Evolutionary conservation across 257 asterid species (phyloP).

Genomic region (Plantago elongata): DNA sequence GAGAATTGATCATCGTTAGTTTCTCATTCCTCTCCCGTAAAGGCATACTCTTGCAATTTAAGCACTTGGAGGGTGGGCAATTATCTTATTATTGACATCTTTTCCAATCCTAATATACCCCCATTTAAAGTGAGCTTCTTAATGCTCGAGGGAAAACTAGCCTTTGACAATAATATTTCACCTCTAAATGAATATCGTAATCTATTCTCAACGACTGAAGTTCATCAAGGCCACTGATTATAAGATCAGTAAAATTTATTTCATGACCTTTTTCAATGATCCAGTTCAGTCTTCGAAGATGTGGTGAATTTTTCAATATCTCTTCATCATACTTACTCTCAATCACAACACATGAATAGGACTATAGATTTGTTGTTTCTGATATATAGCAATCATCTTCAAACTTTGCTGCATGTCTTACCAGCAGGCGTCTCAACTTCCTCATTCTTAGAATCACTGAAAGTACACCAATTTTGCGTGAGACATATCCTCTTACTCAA

Average conservation of each 20-base stretch:
- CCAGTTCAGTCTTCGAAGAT: constrained; percentile 11
- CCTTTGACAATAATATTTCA: not conserved
- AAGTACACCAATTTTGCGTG: not conserved
- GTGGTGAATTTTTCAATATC: not conserved
- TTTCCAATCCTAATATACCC: not conserved
- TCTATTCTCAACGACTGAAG: constrained; percentile 14
- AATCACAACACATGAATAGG: not conserved
- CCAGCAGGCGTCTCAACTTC: constrained; percentile 11
- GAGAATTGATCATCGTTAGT: constrained; percentile 6
- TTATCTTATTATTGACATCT: constrained; percentile 9
- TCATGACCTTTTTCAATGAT: not conserved
- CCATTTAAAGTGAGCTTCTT: not conserved
- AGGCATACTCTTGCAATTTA: constrained; percentile 11
- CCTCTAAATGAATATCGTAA: not conserved
- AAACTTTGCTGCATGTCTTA: not conserved
- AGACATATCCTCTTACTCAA: not conserved
- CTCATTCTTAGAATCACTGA: not conserved
- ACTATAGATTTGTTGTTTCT: not conserved
- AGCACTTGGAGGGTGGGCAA: constrained; percentile 20
- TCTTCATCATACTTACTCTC: not conserved
- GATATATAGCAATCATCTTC: not conserved
- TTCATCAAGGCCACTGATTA: not conserved
- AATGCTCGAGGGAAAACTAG: constrained; percentile 1
- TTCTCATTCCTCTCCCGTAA: constrained; percentile 11
- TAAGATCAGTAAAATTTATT: not conserved